phyloP scores from a whole-genome alignment of 2,329 filamentous ascomycete genomes.

The Ceratocystis lukuohia region DNA sequence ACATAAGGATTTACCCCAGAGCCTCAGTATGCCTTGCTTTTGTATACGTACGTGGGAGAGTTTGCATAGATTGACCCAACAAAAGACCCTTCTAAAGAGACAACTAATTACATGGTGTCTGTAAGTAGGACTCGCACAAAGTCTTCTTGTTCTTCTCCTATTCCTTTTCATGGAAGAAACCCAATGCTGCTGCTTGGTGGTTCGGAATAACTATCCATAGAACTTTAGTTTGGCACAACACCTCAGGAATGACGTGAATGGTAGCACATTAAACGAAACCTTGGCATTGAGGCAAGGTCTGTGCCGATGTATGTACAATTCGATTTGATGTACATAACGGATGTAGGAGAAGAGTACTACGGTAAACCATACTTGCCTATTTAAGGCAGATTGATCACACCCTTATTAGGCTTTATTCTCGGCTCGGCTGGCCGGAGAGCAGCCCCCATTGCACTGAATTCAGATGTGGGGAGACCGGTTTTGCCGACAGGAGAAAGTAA shows the following conservation, averaged over 20 bases:
- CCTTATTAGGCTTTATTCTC: neutral
- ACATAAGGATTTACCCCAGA: neutral
- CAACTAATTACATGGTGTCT: too few relatives aligned
- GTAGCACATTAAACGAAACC: neutral
- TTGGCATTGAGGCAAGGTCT: neutral
- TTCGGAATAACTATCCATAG: neutral
- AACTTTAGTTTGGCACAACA: neutral
- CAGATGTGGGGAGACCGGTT: neutral
- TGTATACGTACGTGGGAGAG: neutral
- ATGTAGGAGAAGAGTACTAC: neutral
- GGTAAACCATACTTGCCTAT: too few relatives aligned
- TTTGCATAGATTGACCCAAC: neutral
- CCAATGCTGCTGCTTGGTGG: neutral
- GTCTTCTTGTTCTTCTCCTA: neutral
- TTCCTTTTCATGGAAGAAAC: neutral
- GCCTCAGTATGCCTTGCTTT: neutral
- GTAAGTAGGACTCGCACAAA: neutral
- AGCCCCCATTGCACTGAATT: neutral
- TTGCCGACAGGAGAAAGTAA: neutral
- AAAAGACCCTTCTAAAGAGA: neutral
- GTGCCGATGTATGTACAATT: neutral
- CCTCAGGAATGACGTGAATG: neutral
- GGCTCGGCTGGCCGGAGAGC: conserved; percentile 9
- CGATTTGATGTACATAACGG: neutral
- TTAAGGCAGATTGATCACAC: neutral